phyloP scores from a whole-genome alignment of 768 basidiomycete genomes.

The Tricholoma sp. region DNA sequence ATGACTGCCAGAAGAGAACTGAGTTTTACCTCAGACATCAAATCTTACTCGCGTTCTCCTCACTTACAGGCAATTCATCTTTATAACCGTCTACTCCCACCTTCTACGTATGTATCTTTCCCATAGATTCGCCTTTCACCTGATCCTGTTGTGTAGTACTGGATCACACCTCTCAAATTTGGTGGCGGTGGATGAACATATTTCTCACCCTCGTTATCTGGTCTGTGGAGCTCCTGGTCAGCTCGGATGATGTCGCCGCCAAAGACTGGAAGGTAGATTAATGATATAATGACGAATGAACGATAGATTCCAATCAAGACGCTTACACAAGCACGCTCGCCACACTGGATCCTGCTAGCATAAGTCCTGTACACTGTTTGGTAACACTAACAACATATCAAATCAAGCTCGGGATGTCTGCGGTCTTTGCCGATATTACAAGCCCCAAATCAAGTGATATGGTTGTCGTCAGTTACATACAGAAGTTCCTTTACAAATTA shows the following conservation, averaged over 20 bases:
- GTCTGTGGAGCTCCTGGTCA: slow-evolving; percentile 77
- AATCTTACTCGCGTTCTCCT: slow-evolving; percentile 67
- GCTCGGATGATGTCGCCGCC: slow-evolving; percentile 57
- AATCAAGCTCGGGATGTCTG: neutral
- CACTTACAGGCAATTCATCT: slow-evolving; percentile 80
- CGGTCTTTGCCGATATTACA: neutral
- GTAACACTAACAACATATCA: neutral
- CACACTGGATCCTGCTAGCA: neutral
- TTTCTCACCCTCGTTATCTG: slow-evolving; percentile 82
- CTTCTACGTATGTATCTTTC: slow-evolving; percentile 56
- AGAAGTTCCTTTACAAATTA: neutral
- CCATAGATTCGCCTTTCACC: neutral
- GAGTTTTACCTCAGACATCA: slow-evolving; percentile 51
- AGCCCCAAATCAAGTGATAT: too few species aligned
- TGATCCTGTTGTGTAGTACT: slow-evolving; percentile 44
- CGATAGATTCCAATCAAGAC: neutral
- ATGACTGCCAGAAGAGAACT: slow-evolving; percentile 2
- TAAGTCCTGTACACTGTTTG: neutral
- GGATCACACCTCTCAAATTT: slow-evolving; percentile 86
- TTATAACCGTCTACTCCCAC: slow-evolving; percentile 85
- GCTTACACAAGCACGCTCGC: neutral
- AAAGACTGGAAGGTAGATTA: slow-evolving; percentile 81
- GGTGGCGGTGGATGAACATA: slow-evolving; percentile 92
- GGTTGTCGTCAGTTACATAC: neutral
- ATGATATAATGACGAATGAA: slow-evolving; percentile 6